Evolutionary conservation across 495 filamentous ascomycete genomes (phyloP).

Genomic region (Aspergillus haitiensis): DNA sequence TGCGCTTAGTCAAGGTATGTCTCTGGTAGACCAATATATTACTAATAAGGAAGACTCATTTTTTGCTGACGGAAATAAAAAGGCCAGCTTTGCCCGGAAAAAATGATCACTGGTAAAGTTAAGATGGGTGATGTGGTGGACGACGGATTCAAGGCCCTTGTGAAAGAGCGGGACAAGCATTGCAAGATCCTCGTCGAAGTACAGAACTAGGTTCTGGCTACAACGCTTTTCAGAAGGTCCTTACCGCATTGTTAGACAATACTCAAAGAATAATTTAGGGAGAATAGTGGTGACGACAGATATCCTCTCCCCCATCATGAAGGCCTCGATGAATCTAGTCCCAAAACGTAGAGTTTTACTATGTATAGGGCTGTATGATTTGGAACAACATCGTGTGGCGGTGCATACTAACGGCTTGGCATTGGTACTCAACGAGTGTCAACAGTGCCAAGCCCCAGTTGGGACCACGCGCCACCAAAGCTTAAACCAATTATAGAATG

Average conservation of each 20-base stretch:
- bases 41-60: too few species aligned
- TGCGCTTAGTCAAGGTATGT: constrained; percentile 49
- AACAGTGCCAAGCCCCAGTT: background rate
- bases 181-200: constrained; percentile 37
- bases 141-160: constrained; percentile 55
- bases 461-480: background rate
- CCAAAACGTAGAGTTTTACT: background rate
- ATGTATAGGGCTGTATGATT: constrained; percentile 7
- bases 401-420: background rate
- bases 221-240: background rate
- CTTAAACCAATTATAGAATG: background rate
- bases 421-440: background rate
- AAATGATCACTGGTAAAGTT: constrained; percentile 58
- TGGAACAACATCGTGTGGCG: constrained; percentile 1
- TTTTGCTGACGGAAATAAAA: background rate
- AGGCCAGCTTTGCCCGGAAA: constrained; percentile 54
- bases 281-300: background rate
- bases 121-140: constrained; percentile 56
- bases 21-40: background rate
- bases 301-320: too few species aligned
- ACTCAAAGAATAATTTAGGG: too few species aligned
- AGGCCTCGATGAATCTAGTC: too few species aligned
- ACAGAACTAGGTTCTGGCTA: background rate
- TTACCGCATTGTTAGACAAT: background rate
- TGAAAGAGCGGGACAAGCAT: constrained; percentile 58